These are phyloP conservation scores for Eucalyptus marginata DNA, from an alignment of 345 rosid species.

Conservation along the genomic window DNA sequence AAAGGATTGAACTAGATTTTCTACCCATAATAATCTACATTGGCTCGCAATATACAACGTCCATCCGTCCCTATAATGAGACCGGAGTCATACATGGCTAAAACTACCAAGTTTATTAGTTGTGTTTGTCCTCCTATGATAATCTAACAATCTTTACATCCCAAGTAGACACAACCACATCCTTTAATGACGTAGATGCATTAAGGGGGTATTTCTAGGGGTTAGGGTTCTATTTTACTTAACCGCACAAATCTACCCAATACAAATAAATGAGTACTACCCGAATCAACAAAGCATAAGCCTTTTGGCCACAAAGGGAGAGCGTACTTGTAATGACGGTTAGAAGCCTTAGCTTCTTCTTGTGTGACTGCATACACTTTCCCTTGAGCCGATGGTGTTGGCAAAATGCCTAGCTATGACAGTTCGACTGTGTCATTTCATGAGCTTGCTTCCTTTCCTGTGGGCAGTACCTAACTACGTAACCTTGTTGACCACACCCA, in stretches of 20 bases:
- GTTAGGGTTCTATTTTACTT: neutral
- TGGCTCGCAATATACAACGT: accelerated
- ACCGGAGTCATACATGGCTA: no score
- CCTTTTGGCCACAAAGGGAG: neutral
- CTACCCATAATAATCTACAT: accelerated
- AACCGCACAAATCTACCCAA: neutral
- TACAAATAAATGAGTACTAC: neutral
- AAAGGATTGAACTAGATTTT: neutral
- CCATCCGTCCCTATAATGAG: neutral
- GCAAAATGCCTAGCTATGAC: neutral
- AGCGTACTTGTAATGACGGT: neutral
- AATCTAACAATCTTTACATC: neutral
- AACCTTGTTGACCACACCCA: neutral
- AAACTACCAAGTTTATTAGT: neutral
- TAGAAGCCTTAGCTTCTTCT: neutral
- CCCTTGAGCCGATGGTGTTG: neutral
- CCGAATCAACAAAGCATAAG: neutral
- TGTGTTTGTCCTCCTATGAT: neutral
- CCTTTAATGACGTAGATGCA: neutral
- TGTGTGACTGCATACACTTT: neutral
- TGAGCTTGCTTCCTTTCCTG: neutral
- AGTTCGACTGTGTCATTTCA: accelerated
- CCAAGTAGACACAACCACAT: neutral
- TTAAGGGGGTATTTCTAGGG: neutral
- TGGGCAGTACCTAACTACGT: neutral